Conservation (phyloP, 805 yeast genomes). For the Candida coleopterorum region DNA sequence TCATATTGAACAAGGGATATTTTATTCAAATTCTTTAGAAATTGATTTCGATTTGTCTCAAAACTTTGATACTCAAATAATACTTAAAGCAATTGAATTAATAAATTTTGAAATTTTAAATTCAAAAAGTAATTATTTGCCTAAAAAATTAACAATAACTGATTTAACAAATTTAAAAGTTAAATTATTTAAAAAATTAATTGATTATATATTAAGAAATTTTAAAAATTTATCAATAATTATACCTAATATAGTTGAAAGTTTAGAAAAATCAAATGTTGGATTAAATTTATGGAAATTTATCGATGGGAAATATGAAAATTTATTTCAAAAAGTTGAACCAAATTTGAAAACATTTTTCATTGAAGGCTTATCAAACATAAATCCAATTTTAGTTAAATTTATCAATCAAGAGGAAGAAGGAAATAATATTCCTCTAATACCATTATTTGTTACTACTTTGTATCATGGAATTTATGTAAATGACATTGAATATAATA, state of each 20-base stretch:
- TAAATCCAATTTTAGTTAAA: conserved; percentile 25
- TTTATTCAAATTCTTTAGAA: conserved; percentile 47
- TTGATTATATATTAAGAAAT: conserved; percentile 42
- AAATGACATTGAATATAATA: conserved; percentile 38
- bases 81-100: conserved; percentile 36
- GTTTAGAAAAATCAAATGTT: conserved; percentile 38
- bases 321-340: conserved; percentile 6
- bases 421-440: conserved; percentile 15
- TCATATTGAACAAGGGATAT: conserved; percentile 81
- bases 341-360: conserved; percentile 21
- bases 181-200: conserved; percentile 39
- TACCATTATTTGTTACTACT: conserved; percentile 21
- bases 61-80: conserved; percentile 13
- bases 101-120: conserved; percentile 54
- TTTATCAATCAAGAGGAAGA: conserved; percentile 19
- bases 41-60: conserved; percentile 41
- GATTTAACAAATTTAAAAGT: conserved; percentile 51
- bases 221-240: conserved; percentile 36
- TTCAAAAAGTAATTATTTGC: conserved; percentile 53
- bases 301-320: conserved; percentile 12
- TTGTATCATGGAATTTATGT: conserved; percentile 27
- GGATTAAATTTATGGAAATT: conserved; percentile 40
- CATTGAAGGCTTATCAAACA: conserved; percentile 17
- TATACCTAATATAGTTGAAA: conserved; percentile 30
- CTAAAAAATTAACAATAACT: conserved; percentile 45